phyloP scores from a whole-genome alignment of 805 yeast genomes.

The Candida montana region DNA sequence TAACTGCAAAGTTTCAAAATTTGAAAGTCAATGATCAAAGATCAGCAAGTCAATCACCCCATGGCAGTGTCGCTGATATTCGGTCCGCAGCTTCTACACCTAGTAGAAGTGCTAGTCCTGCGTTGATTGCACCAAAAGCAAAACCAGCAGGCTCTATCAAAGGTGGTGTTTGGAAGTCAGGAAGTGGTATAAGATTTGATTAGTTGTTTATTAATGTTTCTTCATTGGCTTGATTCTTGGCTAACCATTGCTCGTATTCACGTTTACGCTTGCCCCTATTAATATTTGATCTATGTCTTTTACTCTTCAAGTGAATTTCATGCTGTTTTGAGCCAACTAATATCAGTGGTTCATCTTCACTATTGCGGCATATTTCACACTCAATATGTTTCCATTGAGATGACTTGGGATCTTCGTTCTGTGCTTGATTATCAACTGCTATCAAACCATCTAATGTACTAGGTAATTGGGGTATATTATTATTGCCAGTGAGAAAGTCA shows the following conservation, averaged over 20 bases:
- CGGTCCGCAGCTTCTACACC: neutral
- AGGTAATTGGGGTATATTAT: slow-evolving; percentile 32
- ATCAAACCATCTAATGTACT: slow-evolving; percentile 27
- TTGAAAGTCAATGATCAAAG: slow-evolving; percentile 12
- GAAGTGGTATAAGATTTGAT: slow-evolving; percentile 23
- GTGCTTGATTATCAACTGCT: slow-evolving; percentile 7
- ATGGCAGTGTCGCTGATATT: neutral
- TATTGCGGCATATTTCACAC: slow-evolving; percentile 63
- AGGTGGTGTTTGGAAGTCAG: slow-evolving; percentile 27
- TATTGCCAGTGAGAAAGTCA: slow-evolving; percentile 28
- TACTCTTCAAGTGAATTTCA: slow-evolving; percentile 60
- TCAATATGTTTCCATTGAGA: slow-evolving; percentile 58
- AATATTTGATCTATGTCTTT: slow-evolving; percentile 57
- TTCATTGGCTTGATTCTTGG: slow-evolving; percentile 13
- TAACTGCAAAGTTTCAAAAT: slow-evolving; percentile 27
- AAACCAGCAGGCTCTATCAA: slow-evolving; percentile 19
- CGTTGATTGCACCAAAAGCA: slow-evolving; percentile 21
- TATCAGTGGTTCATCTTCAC: slow-evolving; percentile 48
- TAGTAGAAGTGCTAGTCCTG: slow-evolving; percentile 13
- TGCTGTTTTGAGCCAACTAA: slow-evolving; percentile 72
- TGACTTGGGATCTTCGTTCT: slow-evolving; percentile 6
- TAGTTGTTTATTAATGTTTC: slow-evolving; percentile 5
- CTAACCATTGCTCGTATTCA: slow-evolving; percentile 43
- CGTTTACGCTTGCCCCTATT: slow-evolving; percentile 44
- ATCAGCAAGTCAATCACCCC: slow-evolving; percentile 1